A percentile compares a stretch with the other conserved stretches of the same genome.
phyloP scores from a whole-genome alignment of 768 basidiomycete genomes.

The Brasilioporus rufonigricans region DNA sequence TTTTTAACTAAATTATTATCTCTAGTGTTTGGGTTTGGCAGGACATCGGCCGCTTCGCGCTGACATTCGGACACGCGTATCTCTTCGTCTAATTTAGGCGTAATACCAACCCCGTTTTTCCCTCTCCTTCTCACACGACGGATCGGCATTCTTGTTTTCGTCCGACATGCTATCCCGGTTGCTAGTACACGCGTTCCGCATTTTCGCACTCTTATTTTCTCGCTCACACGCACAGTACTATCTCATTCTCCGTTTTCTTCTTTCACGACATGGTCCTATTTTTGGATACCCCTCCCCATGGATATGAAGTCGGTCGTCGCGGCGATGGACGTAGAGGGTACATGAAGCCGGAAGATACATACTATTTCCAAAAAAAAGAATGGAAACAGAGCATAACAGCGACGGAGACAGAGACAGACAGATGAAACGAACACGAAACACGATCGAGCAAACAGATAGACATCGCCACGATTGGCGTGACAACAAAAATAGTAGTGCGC shows the following conservation, averaged over 20 bases:
- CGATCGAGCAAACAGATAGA: background rate
- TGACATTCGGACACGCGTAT: background rate
- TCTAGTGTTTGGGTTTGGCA: constrained; percentile 10
- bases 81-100: background rate
- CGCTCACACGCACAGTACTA: background rate
- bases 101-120: background rate
- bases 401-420: no score
- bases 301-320: background rate
- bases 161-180: background rate
- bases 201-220: no score
- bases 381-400: background rate
- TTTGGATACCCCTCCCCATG: constrained; percentile 18
- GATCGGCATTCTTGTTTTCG: background rate
- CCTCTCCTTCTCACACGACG: background rate
- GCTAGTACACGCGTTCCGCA: background rate
- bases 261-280: background rate
- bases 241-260: background rate
- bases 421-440: background rate
- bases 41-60: constrained; percentile 3
- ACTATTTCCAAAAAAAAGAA: constrained; percentile 3
- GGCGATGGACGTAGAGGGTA: constrained; percentile 13
- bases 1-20: constrained; percentile 21
- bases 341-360: constrained; percentile 18
- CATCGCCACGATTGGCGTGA: background rate
- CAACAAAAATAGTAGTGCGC: no score